A percentile compares a stretch with the other conserved stretches of the same genome.
Conservation (phyloP, 2,329 filamentous ascomycete species). For the Bertia moriformis region DNA sequence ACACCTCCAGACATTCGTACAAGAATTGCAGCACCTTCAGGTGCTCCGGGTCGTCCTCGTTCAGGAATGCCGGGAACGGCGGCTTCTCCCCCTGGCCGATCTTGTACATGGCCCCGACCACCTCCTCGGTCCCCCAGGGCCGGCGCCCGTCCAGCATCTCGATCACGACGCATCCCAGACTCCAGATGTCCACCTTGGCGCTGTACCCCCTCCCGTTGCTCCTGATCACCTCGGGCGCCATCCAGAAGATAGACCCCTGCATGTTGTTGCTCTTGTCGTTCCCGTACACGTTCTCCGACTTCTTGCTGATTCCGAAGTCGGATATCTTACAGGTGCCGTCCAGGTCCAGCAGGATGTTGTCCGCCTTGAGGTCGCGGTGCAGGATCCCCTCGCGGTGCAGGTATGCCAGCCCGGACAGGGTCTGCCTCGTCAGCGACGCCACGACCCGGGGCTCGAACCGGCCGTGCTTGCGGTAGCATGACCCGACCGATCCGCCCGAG, state of each 20-base stretch:
- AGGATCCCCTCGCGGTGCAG: constrained; percentile 87
- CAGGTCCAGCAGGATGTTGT: constrained; percentile 90
- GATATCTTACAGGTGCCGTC: constrained; percentile 98
- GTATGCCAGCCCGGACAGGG: constrained; percentile 75
- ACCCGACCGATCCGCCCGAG: constrained; percentile 91
- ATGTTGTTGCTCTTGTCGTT: constrained; percentile 95
- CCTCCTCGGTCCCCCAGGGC: constrained; percentile 94
- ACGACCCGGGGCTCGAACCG: constrained; percentile 94
- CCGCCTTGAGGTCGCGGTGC: constrained; percentile 89
- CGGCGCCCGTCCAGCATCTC: constrained; percentile 96
- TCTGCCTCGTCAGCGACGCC: constrained; percentile 78
- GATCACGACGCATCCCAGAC: constrained; percentile 85
- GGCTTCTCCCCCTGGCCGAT: constrained; percentile 83
- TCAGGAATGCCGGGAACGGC: constrained; percentile 68
- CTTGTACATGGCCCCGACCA: constrained; percentile 96
- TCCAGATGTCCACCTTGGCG: constrained; percentile 98
- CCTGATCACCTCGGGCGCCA: constrained; percentile 95
- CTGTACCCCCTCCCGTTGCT: constrained; percentile 87
- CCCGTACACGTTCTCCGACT: constrained; percentile 95
- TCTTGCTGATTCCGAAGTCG: constrained; percentile 97
- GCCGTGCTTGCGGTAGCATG: constrained; percentile 89
- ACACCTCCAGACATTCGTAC: constrained; percentile 97
- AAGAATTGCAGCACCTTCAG: constrained; percentile 37
- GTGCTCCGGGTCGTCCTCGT: constrained; percentile 60
- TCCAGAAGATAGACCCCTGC: constrained; percentile 99